Conservation (phyloP, 768 basidiomycete species). For the Cyclocybe cylindracea region DNA sequence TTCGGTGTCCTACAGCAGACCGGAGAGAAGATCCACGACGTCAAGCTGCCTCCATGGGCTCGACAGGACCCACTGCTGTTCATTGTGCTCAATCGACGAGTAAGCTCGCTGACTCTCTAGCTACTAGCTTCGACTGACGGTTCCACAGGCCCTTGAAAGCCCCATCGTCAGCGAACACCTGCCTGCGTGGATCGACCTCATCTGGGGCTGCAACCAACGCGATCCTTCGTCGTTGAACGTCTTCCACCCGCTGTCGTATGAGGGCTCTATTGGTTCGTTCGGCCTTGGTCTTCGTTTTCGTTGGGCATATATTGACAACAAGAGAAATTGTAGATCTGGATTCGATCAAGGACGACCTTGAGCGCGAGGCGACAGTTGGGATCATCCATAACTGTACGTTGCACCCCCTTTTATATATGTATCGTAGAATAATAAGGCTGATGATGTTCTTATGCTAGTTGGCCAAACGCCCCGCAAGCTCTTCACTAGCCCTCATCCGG, state of each 20-base stretch:
- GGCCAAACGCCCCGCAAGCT: constrained; percentile 92
- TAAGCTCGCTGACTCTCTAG: constrained; percentile 26
- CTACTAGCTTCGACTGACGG: not conserved
- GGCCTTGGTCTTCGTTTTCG: not conserved
- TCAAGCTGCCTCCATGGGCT: constrained; percentile 91
- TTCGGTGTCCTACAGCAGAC: constrained; percentile 74
- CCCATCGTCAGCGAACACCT: constrained; percentile 82
- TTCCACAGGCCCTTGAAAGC: constrained; percentile 78
- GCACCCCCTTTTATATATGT: not conserved
- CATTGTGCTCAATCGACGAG: constrained; percentile 73
- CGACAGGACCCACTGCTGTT: constrained; percentile 82
- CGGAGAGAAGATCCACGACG: constrained; percentile 82
- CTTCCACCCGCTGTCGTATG: constrained; percentile 93
- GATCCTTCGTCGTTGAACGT: constrained; percentile 78
- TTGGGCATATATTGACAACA: no score
- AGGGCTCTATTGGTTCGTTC: constrained; percentile 75
- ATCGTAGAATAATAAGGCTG: not conserved
- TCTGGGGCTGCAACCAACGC: constrained; percentile 88
- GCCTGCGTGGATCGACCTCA: constrained; percentile 90
- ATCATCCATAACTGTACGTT: constrained; percentile 90
- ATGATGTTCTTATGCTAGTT: constrained; percentile 42
- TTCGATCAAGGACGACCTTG: constrained; percentile 79
- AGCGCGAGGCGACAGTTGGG: constrained; percentile 90
- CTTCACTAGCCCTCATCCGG: constrained; percentile 76
- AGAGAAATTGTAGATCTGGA: constrained; percentile 64